A percentile compares a stretch with the other conserved stretches of the same genome.
Evolutionary conservation across 768 basidiomycete species (phyloP).

Genomic region (Leccinum pellstonianum): DNA sequence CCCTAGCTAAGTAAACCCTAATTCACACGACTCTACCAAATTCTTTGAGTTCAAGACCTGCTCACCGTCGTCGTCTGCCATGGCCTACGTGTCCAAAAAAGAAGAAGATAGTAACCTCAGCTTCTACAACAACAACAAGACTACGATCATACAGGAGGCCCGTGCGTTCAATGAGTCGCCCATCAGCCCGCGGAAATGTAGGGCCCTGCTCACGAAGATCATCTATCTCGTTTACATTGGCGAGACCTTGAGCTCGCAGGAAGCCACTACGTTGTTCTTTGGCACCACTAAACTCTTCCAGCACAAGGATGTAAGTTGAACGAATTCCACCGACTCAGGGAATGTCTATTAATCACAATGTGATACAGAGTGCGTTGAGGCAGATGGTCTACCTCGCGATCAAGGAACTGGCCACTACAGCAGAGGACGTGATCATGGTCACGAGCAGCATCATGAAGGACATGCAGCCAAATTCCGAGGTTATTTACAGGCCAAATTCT

Average conservation of each 20-base stretch:
- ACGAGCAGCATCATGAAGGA: conserved; percentile 99
- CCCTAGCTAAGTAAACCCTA: not conserved
- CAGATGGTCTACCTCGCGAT: conserved; percentile 99
- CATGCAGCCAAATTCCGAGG: conserved; percentile 98
- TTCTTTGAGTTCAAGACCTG: conserved; percentile 11
- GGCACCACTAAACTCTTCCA: conserved; percentile 99
- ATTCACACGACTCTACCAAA: not conserved
- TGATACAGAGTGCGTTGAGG: conserved; percentile 78
- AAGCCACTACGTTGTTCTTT: conserved; percentile 97
- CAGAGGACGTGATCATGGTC: conserved; percentile 99
- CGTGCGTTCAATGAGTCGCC: conserved; percentile 99
- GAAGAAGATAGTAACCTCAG: conserved; percentile 94
- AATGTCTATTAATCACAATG: conserved; percentile 7
- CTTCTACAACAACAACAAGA: conserved; percentile 95
- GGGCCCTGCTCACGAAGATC: conserved; percentile 93
- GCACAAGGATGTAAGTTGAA: conserved; percentile 89
- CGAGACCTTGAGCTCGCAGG: conserved; percentile 91
- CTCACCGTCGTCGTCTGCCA: conserved; percentile 38
- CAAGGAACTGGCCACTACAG: conserved; percentile 93
- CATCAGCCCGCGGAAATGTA: conserved; percentile 95
- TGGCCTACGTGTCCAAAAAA: conserved; percentile 89
- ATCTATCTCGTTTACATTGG: conserved; percentile 96
- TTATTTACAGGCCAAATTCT: conserved; percentile 96
- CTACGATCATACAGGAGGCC: conserved; percentile 96
- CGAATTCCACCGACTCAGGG: not conserved